Percentiles rank a stretch among this genome's conserved stretches.
Conservation (phyloP, 257 asterid species). For the Fraxinus americana region DNA sequence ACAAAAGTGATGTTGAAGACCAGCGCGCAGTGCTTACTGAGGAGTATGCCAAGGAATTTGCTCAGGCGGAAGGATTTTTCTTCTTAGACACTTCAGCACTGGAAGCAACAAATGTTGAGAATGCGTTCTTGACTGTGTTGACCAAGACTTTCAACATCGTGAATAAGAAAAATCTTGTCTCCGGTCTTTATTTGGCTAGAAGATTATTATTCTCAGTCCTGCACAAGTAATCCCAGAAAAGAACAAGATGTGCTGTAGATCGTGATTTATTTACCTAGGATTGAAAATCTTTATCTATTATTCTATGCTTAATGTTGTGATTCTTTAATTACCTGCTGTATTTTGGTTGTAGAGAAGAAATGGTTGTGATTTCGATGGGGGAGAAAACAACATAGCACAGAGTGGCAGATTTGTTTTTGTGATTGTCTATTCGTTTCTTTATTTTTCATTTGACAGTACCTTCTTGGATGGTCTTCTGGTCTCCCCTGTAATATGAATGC, state of each 20-base stretch:
- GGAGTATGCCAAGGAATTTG: conserved; percentile 71
- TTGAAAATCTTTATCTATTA: neutral
- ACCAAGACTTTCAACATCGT: conserved; percentile 64
- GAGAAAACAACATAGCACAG: neutral
- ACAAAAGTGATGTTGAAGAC: conserved; percentile 75
- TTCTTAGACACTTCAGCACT: conserved; percentile 35
- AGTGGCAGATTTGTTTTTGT: neutral
- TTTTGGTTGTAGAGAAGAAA: conserved; percentile 21
- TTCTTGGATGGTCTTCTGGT: neutral
- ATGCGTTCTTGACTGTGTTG: conserved; percentile 60
- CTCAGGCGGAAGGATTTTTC: conserved; percentile 62
- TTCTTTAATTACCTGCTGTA: conserved; percentile 23
- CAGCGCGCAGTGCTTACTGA: conserved; percentile 62
- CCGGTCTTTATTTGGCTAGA: conserved; percentile 44
- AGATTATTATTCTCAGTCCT: conserved; percentile 65
- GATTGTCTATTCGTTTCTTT: neutral
- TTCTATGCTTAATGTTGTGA: neutral
- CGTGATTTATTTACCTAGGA: conserved; percentile 27
- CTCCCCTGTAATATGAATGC: neutral
- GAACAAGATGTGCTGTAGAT: conserved; percentile 53
- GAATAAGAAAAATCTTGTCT: conserved; percentile 61
- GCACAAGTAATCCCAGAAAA: conserved; percentile 68
- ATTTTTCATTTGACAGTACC: neutral
- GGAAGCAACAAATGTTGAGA: conserved; percentile 71
- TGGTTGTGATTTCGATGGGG: neutral